Conservation (phyloP, 1,284 basidiomycete genomes). For the Sutorius eximius region DNA sequence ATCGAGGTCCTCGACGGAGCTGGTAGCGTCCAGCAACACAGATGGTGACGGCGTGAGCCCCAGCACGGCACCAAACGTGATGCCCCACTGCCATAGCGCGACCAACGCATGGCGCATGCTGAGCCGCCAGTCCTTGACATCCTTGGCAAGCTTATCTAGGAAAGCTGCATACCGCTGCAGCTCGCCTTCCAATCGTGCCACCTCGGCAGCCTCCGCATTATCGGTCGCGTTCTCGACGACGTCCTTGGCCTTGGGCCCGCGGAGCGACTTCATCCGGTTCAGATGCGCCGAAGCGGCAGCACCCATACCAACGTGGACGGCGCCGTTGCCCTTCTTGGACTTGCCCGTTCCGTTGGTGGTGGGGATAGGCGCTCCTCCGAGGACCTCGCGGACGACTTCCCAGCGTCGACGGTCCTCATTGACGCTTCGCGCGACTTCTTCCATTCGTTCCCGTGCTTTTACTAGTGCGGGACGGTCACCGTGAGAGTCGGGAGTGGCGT, state of each 20-base stretch:
- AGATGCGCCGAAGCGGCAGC: constrained; percentile 59
- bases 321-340: constrained; percentile 44
- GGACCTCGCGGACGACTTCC: constrained; percentile 79
- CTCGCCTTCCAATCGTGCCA: constrained; percentile 55
- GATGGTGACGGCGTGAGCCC: constrained; percentile 52
- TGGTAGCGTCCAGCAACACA: constrained; percentile 13
- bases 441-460: constrained; percentile 67
- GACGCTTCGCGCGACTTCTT: constrained; percentile 79
- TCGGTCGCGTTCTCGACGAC: constrained; percentile 26
- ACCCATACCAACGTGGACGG: constrained; percentile 38
- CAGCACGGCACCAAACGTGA: constrained; percentile 64
- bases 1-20: constrained; percentile 17
- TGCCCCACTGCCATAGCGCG: constrained; percentile 57
- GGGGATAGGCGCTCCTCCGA: constrained; percentile 37
- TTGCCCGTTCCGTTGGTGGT: constrained; percentile 24
- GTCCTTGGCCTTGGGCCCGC: constrained; percentile 32
- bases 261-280: constrained; percentile 56
- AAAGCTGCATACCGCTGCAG: constrained; percentile 55
- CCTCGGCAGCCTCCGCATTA: constrained; percentile 51
- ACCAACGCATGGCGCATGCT: constrained; percentile 34
- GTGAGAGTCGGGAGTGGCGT: constrained; percentile 76
- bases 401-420: constrained; percentile 85
- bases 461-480: constrained; percentile 56
- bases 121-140: constrained; percentile 60
- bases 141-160: constrained; percentile 58